Percentiles rank a stretch among this genome's conserved stretches.
Evolutionary conservation across 176 grass and related monocot species (phyloP).

Genomic region (Bolboschoenus planiculmis): DNA sequence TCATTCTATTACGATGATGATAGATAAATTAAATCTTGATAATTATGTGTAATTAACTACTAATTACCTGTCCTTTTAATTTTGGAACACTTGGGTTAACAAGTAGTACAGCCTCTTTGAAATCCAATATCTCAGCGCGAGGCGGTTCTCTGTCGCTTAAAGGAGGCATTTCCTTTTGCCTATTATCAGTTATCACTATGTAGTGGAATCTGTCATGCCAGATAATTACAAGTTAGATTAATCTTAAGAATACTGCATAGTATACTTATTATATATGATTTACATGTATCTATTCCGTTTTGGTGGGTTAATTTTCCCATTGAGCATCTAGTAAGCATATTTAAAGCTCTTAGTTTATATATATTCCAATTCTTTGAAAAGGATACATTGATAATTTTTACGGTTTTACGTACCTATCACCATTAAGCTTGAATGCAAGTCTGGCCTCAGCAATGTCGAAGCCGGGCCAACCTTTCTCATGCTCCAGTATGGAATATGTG

Average conservation of each 20-base stretch:
- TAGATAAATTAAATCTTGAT: too few species aligned
- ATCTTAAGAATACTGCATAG: neutral
- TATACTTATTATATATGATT: neutral
- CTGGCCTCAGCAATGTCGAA: slow-evolving; percentile 33
- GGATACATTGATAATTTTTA: too few species aligned
- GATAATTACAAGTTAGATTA: neutral
- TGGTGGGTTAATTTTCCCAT: too few species aligned
- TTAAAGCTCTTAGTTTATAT: too few species aligned
- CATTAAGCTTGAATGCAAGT: slow-evolving; percentile 48
- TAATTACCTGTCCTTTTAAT: slow-evolving; percentile 60
- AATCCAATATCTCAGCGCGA: slow-evolving; percentile 27
- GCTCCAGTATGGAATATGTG: slow-evolving; percentile 55
- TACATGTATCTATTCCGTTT: too few species aligned
- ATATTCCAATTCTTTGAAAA: too few species aligned
- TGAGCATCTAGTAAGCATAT: too few species aligned
- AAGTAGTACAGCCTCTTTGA: slow-evolving; percentile 57
- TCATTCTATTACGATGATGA: too few species aligned
- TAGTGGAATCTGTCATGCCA: slow-evolving; percentile 41
- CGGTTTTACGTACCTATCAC: too few species aligned
- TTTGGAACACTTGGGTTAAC: slow-evolving; percentile 33
- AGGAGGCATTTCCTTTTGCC: slow-evolving; percentile 56
- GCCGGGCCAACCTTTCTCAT: slow-evolving; percentile 24
- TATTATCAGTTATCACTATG: slow-evolving; percentile 63
- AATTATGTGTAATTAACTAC: too few species aligned
- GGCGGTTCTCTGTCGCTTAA: slow-evolving; percentile 15